Conservation (phyloP, 2,329 filamentous ascomycete species). For the Bimuria novae-zelandiae region DNA sequence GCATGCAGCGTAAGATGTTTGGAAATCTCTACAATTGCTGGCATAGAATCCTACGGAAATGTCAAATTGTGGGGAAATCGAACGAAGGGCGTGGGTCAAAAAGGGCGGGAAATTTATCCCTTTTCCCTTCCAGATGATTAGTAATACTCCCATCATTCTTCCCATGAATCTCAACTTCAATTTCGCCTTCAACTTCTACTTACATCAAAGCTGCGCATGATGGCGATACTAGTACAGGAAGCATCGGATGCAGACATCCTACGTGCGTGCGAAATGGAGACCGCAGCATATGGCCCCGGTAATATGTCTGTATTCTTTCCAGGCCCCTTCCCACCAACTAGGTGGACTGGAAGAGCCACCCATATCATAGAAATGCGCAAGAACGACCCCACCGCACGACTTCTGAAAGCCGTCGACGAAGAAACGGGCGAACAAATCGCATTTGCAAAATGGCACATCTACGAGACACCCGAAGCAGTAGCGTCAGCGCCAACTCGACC, state of each 20-base stretch:
- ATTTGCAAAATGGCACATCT: constrained; percentile 38
- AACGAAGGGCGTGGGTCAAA: constrained; percentile 4
- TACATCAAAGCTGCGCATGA: constrained; percentile 8
- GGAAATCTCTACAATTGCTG: no score
- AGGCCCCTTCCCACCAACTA: constrained; percentile 28
- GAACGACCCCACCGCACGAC: constrained; percentile 17
- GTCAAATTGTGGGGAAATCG: background rate
- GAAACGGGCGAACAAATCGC: constrained; percentile 31
- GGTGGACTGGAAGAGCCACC: constrained; percentile 8
- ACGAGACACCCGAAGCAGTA: constrained; percentile 22
- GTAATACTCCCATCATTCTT: background rate
- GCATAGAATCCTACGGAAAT: background rate
- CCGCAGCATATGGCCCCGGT: constrained; percentile 24
- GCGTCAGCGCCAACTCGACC: constrained; percentile 14
- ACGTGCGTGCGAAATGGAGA: constrained; percentile 28
- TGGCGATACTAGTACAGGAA: constrained; percentile 30
- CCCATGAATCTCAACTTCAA: background rate
- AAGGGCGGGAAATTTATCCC: background rate
- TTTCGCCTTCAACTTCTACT: no score
- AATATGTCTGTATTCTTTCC: constrained; percentile 26
- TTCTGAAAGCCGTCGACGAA: constrained; percentile 32
- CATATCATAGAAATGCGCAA: constrained; percentile 17
- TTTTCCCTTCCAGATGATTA: background rate
- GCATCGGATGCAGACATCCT: constrained; percentile 29
- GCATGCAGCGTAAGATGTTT: no score